Evolutionary conservation across 371 early-diverging fungal species (phyloP).

Genomic region (Mortierella sp.): DNA sequence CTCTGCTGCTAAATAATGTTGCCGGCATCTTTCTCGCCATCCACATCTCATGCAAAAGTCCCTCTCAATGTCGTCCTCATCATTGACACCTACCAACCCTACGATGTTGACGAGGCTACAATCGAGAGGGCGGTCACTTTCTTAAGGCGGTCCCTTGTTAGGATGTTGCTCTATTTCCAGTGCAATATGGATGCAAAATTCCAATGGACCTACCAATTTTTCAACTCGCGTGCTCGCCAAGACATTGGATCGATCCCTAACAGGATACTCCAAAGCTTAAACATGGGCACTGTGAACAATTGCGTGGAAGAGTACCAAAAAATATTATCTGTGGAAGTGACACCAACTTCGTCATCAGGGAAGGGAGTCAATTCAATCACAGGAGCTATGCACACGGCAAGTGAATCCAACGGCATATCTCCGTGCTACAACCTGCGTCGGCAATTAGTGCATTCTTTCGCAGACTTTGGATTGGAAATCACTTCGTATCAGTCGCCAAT

Average conservation of each 20-base stretch:
- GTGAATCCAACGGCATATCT: conserved; percentile 5
- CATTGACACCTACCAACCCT: conserved; percentile 39
- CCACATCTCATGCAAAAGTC: conserved; percentile 28
- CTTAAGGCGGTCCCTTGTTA: conserved; percentile 28
- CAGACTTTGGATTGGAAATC: conserved; percentile 50
- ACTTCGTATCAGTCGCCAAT: conserved; percentile 49
- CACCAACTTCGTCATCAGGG: neutral
- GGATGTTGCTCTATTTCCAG: conserved; percentile 45
- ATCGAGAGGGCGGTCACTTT: conserved; percentile 14
- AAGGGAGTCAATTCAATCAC: neutral
- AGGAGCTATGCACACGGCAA: neutral
- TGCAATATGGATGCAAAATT: conserved; percentile 43
- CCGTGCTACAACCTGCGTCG: conserved; percentile 41
- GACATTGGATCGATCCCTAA: conserved; percentile 35
- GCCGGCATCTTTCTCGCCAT: conserved; percentile 16
- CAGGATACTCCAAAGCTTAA: conserved; percentile 25
- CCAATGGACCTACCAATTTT: conserved; percentile 51
- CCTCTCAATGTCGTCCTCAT: conserved; percentile 50
- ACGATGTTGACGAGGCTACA: neutral
- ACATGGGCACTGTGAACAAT: conserved; percentile 12
- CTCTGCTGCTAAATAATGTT: conserved; percentile 10
- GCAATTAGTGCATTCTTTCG: conserved; percentile 44
- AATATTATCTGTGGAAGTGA: conserved; percentile 12
- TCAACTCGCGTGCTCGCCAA: conserved; percentile 37
- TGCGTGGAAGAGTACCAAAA: conserved; percentile 39